Base-by-base conservation (phyloP, 306 rosid species). In the Notholithocarpus densiflorus region DNA sequence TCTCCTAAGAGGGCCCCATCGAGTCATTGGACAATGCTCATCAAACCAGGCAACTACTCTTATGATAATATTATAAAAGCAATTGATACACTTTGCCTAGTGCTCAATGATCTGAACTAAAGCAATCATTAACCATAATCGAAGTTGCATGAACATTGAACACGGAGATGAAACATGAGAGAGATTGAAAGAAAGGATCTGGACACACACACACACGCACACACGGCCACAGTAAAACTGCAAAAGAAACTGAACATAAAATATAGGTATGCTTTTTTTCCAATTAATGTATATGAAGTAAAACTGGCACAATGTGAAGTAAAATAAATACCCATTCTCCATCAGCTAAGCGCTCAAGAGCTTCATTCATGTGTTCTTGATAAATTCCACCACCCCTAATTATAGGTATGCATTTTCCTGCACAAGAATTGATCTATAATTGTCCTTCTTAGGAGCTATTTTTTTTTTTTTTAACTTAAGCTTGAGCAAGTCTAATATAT, bases 391-490 rank as follows among this genome's bases (percentile, higher is more conserved):
- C 97, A 56, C 98, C 99, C 81, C 98, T 87, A 21, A 86, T 95
- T 75, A 95, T 89, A 29, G 99, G 99, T 82, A 95, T 89, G 86
- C 98, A 94, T 88, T 94, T 94, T 56, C 98, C 98, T 92, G 89
- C 66, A 59, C 68, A 76, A 40, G 45, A 40, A 40, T 40, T 40
- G 45, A 37, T 37, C 45, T 37, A 12, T 45, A 45, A 45, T 6
- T 6, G 40, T 1, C 8, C 40, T 34, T 34, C 40, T 34, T 34
- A 34, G 40, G 40, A 34, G 40, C 40, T 34, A 0, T 4, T 32
- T 4, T 32, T 32, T 32, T 32, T 31, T 31, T 31, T 32, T 34
- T 34, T 0, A 34, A 6, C 9, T 34, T 34, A 6, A 34, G 40
- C 40, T 34, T 34, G 40, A 34, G 40, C 37, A 5, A 1, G 43